Percentiles rank a stretch among this genome's conserved stretches.
Evolutionary conservation across 2,329 filamentous ascomycete species (phyloP).

Genomic region (Aspergillus fischeri): DNA sequence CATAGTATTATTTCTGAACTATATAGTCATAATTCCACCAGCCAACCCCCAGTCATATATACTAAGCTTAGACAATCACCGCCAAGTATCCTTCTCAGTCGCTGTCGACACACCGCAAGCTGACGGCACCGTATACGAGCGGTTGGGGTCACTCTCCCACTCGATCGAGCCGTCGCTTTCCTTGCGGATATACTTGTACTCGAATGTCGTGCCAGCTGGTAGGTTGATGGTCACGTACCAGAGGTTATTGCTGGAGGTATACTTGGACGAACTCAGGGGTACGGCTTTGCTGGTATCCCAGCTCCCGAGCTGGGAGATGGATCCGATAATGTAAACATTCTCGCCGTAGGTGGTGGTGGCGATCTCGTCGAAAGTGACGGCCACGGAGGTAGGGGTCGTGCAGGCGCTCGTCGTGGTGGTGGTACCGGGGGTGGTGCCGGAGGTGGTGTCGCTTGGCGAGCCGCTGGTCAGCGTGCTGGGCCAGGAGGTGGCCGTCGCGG

Average conservation of each 20-base stretch:
- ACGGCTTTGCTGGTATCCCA: conserved; percentile 58
- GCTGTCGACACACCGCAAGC: conserved; percentile 29
- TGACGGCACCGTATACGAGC: conserved; percentile 38
- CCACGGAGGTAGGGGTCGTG: conserved; percentile 41
- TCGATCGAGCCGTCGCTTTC: conserved; percentile 50
- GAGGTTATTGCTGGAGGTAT: conserved; percentile 56
- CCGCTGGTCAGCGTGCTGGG: conserved; percentile 24
- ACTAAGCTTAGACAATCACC: conserved; percentile 8
- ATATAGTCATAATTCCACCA: background rate
- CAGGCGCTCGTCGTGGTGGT: conserved; percentile 8
- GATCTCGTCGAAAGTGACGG: conserved; percentile 60
- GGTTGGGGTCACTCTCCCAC: conserved; percentile 61
- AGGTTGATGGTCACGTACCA: conserved; percentile 59
- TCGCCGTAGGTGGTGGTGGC: conserved; percentile 59
- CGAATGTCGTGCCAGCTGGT: conserved; percentile 51
- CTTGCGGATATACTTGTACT: conserved; percentile 68
- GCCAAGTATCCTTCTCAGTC: conserved; percentile 38
- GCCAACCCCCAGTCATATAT: background rate
- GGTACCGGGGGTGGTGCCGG: conserved; percentile 9
- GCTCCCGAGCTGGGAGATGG: conserved; percentile 54
- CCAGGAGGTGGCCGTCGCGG: conserved; percentile 30
- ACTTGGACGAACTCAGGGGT: conserved; percentile 54
- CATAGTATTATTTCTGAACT: background rate
- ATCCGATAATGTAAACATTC: conserved; percentile 63
- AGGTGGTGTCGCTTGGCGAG: conserved; percentile 6